A percentile compares a stretch with the other conserved stretches of the same genome.
phyloP scores from a whole-genome alignment of 2,329 filamentous ascomycete species.

The Neonectria coccinea region DNA sequence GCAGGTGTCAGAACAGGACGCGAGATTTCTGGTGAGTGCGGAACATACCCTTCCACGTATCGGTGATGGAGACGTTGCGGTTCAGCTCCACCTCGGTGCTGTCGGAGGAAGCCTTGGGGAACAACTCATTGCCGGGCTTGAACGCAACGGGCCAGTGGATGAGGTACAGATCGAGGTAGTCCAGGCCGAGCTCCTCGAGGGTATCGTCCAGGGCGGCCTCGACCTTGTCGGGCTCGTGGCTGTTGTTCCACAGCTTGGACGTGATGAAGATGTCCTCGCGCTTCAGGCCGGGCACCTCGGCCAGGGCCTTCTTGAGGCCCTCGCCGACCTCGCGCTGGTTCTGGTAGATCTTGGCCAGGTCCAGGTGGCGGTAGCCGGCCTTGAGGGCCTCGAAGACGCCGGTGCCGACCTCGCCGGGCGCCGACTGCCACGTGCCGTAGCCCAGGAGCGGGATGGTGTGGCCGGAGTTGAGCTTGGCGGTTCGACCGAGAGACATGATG shows the following conservation, averaged over 20 bases:
- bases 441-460: conserved; percentile 72
- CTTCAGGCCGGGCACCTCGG: conserved; percentile 63
- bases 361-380: conserved; percentile 73
- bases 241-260: conserved; percentile 74
- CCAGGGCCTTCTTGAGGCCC: conserved; percentile 62
- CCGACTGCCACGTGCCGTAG: conserved; percentile 75
- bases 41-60: conserved; percentile 58
- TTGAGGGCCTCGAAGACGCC: conserved; percentile 74
- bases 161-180: conserved; percentile 72
- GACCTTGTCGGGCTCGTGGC: conserved; percentile 70
- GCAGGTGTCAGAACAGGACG: not conserved
- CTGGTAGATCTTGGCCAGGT: conserved; percentile 67
- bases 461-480: conserved; percentile 72
- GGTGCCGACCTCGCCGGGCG: conserved; percentile 71
- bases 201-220: conserved; percentile 67
- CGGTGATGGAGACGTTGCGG: conserved; percentile 54
- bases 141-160: conserved; percentile 72
- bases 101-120: conserved; percentile 55
- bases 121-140: conserved; percentile 54
- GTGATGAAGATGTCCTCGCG: conserved; percentile 71
- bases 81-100: conserved; percentile 55
- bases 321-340: conserved; percentile 72
- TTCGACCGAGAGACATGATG: conserved; percentile 64
- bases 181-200: conserved; percentile 65
- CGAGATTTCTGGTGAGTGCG: not conserved